Conservation (phyloP, 371 early-diverging fungal genomes). For the Choanephora cucurbitarum region DNA sequence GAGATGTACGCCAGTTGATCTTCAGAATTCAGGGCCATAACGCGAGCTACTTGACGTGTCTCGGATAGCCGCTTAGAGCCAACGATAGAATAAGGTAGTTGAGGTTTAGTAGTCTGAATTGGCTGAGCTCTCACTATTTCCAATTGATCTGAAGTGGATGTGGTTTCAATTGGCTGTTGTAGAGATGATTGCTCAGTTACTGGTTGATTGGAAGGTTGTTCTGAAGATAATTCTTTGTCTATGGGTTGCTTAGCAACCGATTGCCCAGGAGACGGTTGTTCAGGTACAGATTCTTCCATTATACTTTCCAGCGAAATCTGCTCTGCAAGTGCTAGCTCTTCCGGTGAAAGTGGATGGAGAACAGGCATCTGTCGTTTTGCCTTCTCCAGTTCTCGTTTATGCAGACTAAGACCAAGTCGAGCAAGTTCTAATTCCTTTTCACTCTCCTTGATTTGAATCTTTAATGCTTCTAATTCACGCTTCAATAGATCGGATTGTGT, state of each 20-base stretch:
- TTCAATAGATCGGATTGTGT: conserved; percentile 3
- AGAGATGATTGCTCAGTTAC: no score
- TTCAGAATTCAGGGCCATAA: not conserved
- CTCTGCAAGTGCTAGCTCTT: no score
- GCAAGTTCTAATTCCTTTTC: conserved; percentile 9
- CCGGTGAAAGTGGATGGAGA: not conserved
- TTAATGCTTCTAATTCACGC: conserved; percentile 12
- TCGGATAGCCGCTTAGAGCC: not conserved
- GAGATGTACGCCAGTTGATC: not conserved
- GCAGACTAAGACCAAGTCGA: conserved; percentile 6
- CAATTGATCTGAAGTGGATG: no score
- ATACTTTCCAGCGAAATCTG: no score
- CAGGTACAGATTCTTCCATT: no score
- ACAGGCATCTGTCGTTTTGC: not conserved
- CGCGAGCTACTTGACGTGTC: conserved; percentile 3
- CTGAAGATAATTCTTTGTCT: no score
- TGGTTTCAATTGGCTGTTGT: no score
- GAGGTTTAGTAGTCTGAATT: not conserved
- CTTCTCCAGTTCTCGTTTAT: conserved; percentile 14
- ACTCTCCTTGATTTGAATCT: not conserved
- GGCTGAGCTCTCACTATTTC: no score
- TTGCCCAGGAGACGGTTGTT: no score
- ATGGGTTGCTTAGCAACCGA: no score
- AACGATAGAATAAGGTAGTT: not conserved
- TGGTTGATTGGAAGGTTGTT: no score